Evolutionary conservation across 148 eudicot species (phyloP).

Genomic region (Arctostaphylos glauca): DNA sequence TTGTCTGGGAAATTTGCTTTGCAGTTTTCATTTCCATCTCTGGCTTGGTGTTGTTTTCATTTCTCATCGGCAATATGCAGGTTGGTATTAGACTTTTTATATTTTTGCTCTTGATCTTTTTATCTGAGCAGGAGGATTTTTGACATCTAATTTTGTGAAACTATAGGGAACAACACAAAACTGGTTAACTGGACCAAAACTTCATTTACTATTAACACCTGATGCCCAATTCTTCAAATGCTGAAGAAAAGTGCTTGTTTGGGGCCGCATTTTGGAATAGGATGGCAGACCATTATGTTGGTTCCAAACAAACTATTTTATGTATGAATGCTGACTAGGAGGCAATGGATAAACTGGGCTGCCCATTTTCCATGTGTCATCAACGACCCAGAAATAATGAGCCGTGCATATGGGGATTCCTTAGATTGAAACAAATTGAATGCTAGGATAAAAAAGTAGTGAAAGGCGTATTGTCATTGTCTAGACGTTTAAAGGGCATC

Average conservation of each 20-base stretch:
- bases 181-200: not conserved
- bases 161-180: slow-evolving; percentile 1
- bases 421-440: not conserved
- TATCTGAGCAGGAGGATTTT: not conserved
- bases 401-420: not conserved
- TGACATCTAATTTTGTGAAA: not conserved
- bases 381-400: not conserved
- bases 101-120: not conserved
- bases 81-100: slow-evolving; percentile 29
- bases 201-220: not conserved
- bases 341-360: not conserved
- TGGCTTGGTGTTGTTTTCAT: slow-evolving; percentile 83
- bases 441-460: not conserved
- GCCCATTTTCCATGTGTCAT: not conserved
- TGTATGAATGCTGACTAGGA: not conserved
- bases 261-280: not conserved
- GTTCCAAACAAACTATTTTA: not conserved
- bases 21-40: slow-evolving; percentile 76
- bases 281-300: not conserved
- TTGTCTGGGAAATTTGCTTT: slow-evolving; percentile 72
- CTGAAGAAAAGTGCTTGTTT: not conserved
- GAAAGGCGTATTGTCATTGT: not conserved
- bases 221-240: not conserved
- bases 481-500: not conserved
- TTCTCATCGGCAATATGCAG: slow-evolving; percentile 98